These are phyloP conservation scores for Hansenula lynferdii DNA, from an alignment of 1,139 yeast species.

Conservation along the genomic window DNA sequence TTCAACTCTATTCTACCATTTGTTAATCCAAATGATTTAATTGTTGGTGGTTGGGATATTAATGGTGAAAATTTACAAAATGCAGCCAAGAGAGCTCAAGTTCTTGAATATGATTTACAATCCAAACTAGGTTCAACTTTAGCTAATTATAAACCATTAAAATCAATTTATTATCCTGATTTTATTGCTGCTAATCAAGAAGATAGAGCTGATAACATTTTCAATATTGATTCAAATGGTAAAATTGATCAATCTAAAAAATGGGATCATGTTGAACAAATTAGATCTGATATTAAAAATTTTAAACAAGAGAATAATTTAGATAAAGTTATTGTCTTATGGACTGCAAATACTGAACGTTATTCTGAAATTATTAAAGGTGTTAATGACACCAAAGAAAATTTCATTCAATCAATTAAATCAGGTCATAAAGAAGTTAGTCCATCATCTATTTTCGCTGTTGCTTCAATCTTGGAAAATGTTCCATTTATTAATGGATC, in stretches of 20 bases:
- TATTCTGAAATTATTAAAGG: slow-evolving; percentile 74
- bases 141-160: slow-evolving; percentile 63
- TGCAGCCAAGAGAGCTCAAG: slow-evolving; percentile 84
- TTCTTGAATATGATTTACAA: slow-evolving; percentile 82
- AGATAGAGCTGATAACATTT: slow-evolving; percentile 85
- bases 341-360: slow-evolving; percentile 98
- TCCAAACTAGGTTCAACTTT: slow-evolving; percentile 66
- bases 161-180: slow-evolving; percentile 91
- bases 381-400: slow-evolving; percentile 85
- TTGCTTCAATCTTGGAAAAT: slow-evolving; percentile 84
- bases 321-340: slow-evolving; percentile 84
- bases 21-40: slow-evolving; percentile 85
- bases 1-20: slow-evolving; percentile 86
- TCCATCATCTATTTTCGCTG: slow-evolving; percentile 90
- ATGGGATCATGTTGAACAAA: slow-evolving; percentile 87
- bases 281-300: slow-evolving; percentile 77
- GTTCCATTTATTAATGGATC: slow-evolving; percentile 94
- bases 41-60: slow-evolving; percentile 96
- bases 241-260: slow-evolving; percentile 55
- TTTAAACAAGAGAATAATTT: slow-evolving; percentile 71
- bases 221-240: slow-evolving; percentile 51
- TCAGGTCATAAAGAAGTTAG: slow-evolving; percentile 77
- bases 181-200: slow-evolving; percentile 94
- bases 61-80: slow-evolving; percentile 62
- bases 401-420: slow-evolving; percentile 70